These are phyloP conservation scores for Wickerhamomyces bisporus DNA, from an alignment of 805 yeast species.

Conservation along the genomic window DNA sequence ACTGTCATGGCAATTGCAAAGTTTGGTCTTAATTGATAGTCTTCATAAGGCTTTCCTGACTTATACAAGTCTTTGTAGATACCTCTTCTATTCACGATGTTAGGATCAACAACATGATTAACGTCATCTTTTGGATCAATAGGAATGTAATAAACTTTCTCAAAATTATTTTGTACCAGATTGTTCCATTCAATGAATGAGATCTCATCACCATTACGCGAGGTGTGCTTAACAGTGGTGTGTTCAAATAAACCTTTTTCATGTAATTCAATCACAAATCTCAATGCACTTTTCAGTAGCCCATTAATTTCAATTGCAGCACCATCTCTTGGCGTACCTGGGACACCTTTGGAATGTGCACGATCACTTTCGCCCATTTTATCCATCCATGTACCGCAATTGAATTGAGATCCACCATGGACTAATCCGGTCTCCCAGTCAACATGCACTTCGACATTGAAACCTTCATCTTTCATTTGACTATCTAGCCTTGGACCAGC, in stretches of 20 bases:
- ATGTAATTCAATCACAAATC: constrained; percentile 68
- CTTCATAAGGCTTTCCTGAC: constrained; percentile 86
- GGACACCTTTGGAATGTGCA: constrained; percentile 85
- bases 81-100: constrained; percentile 81
- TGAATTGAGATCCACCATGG: constrained; percentile 86
- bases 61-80: constrained; percentile 83
- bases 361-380: constrained; percentile 93
- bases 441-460: constrained; percentile 71
- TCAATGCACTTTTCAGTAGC: constrained; percentile 71
- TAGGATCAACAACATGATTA: constrained; percentile 54
- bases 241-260: constrained; percentile 51
- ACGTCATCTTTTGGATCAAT: constrained; percentile 53
- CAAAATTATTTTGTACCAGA: constrained; percentile 68
- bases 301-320: constrained; percentile 94
- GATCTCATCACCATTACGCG: constrained; percentile 49
- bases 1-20: constrained; percentile 90
- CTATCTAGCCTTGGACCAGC: constrained; percentile 87
- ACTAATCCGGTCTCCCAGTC: constrained; percentile 89
- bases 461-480: constrained; percentile 91
- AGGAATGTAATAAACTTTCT: constrained; percentile 75
- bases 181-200: constrained; percentile 67
- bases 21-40: constrained; percentile 89
- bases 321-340: constrained; percentile 98
- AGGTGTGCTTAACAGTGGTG: constrained; percentile 48
- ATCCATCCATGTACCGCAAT: constrained; percentile 99